Conservation (phyloP, 805 yeast genomes). For the Candida sithepensis region DNA sequence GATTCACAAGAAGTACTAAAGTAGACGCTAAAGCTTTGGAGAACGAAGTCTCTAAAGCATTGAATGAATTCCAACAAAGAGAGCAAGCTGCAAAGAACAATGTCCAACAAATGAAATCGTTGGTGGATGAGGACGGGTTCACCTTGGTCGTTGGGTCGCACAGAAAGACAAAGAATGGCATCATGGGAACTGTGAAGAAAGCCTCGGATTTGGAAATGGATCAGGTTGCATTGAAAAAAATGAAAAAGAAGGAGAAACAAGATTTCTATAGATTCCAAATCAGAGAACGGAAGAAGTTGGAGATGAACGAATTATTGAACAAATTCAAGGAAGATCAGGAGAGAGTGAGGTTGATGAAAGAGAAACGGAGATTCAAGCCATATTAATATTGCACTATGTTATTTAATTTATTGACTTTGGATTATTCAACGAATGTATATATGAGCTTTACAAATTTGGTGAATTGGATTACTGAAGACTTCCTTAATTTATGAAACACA, state of each 20-base stretch:
- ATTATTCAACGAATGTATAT: no score
- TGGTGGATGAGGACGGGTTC: slow-evolving; percentile 92
- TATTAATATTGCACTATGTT: slow-evolving; percentile 43
- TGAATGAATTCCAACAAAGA: slow-evolving; percentile 63
- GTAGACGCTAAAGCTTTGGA: slow-evolving; percentile 52
- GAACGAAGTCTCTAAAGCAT: slow-evolving; percentile 52
- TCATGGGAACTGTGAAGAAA: slow-evolving; percentile 47
- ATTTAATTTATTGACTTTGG: no score
- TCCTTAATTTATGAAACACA: no score
- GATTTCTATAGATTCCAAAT: slow-evolving; percentile 97
- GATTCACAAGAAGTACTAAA: slow-evolving; percentile 42
- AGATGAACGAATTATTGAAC: slow-evolving; percentile 79
- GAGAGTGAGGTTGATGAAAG: slow-evolving; percentile 72
- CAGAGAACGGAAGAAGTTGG: slow-evolving; percentile 87
- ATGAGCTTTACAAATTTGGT: no score
- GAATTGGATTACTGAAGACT: no score
- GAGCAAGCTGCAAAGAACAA: slow-evolving; percentile 62
- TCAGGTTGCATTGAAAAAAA: slow-evolving; percentile 42
- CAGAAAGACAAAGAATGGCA: slow-evolving; percentile 73
- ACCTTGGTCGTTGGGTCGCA: slow-evolving; percentile 86
- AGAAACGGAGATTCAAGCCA: slow-evolving; percentile 81
- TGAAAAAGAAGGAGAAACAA: slow-evolving; percentile 71
- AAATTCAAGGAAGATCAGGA: slow-evolving; percentile 92
- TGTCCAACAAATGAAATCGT: slow-evolving; percentile 48
- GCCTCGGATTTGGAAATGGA: slow-evolving; percentile 27